Evolutionary conservation across 2,329 filamentous ascomycete genomes (phyloP), one percentile per base, ranked within the genome.

Genomic region (Arthrobotrys sphaeroides): DNA sequence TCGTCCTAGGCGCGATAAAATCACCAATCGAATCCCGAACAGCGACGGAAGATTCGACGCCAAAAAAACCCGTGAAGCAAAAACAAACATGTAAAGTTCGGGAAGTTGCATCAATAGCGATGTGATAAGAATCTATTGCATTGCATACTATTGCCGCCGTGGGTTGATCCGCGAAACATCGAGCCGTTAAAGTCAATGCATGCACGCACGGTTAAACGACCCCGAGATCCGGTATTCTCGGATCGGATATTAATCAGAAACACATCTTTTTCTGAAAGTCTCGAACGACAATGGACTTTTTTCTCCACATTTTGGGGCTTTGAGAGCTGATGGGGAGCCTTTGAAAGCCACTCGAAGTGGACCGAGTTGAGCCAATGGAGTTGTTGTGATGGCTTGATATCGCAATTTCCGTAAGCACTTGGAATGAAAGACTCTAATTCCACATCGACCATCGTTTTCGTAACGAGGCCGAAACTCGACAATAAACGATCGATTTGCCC

Each of bases 331-430:
- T n/a, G n/a, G n/a, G n/a, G n/a, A n/a, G n/a, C n/a, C n/a, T n/a
- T n/a, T n/a, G n/a, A n/a, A n/a, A n/a, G n/a, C n/a, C n/a, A n/a
- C n/a, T n/a, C n/a, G n/a, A n/a, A n/a, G n/a, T n/a, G n/a, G n/a
- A n/a, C n/a, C n/a, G n/a, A n/a, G n/a, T n/a, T n/a, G n/a, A n/a
- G 18, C 28, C 31, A 55, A 55, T 38, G 9, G 10, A 22, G 28
- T 55, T 24, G 16, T 20, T 22, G 31, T 53, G 31, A 38, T 55
- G 31, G 49, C 28, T 20, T 55, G 26, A 24, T 55, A 36, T 55
- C 38, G 51, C 24, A 38, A 55, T 55, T 55, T 55, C 51, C 51
- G 51, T 55, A 55, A 55, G 51, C 51, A 55, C 51, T 55, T 55
- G 51, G 51, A 55, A 55, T 55, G 31, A 24, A n/a, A 13, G n/a